Evolutionary conservation across 345 rosid species (phyloP), one percentile per base, ranked within the genome.

Genomic region (Mallotus nudiflorus): DNA sequence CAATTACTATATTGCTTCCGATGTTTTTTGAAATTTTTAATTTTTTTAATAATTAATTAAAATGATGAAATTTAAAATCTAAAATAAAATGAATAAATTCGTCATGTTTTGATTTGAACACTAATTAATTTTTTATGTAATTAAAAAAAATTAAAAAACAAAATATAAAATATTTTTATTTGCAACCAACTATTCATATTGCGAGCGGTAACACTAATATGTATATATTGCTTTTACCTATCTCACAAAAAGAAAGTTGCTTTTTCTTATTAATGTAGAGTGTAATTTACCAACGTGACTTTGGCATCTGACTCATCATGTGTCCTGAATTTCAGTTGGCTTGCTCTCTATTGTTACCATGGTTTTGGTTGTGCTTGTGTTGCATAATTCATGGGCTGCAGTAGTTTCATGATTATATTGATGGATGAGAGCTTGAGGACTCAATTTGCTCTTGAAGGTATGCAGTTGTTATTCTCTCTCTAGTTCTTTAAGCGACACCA

Each of bases 391-490:
- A 49, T 61, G 79, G 70, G 82, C 80, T 74, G 52, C 75, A 63
- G 75, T 70, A 74, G 40, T 80, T 74, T 77, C 72, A 35, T 62
- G 54, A 37, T 27, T 61, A 29, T 71, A 40, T 45, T 60, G 54
- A 73, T 70, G 67, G 46, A 59, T 0, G 39, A 75, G 61, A 62
- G 51, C 59, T 66, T 16, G 49, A 56, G 70, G 50, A 57, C 37
- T 54, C 42, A 54, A 64, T 75, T 74, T 75, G 75, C 65, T 74
- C 75, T 69, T 75, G 72, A 79, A 82, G 89, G 86, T 85, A 74
- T 50, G 72, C 55, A 57, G 19, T 28, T n/a, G n/a, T n/a, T n/a
- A n/a, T 29, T 20, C 11, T 33, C 15, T 5, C 28, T 29, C 29
- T 12, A 4, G 9, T 29, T 45, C 5, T 15, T 1, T 14, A 19